These are phyloP conservation scores for Cytospora schulzeri DNA, from an alignment of 2,329 filamentous ascomycete genomes.

Conservation along the genomic window DNA sequence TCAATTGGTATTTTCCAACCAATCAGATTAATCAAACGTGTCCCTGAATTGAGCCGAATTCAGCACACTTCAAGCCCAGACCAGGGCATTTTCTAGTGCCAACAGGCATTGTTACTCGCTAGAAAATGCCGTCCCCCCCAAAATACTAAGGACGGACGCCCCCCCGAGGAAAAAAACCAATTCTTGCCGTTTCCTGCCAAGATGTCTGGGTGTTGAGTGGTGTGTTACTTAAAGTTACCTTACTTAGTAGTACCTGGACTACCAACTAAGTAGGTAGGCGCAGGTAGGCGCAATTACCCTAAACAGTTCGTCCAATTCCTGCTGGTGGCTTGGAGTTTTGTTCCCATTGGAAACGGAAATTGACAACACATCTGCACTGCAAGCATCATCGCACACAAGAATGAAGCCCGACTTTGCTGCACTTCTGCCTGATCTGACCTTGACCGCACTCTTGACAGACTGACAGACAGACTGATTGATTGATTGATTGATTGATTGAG, in stretches of 20 bases:
- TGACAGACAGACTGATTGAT: slow-evolving; percentile 7
- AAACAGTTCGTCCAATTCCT: slow-evolving; percentile 12
- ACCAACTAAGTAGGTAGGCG: background rate
- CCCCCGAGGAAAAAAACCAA: background rate
- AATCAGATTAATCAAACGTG: slow-evolving; percentile 38
- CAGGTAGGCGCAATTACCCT: background rate
- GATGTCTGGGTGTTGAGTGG: no score
- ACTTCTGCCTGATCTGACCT: slow-evolving; percentile 49
- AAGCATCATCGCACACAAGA: slow-evolving; percentile 46
- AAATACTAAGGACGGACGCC: no score
- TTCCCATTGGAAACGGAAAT: slow-evolving; percentile 1
- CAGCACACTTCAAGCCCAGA: slow-evolving; percentile 13
- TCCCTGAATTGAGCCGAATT: slow-evolving; percentile 27
- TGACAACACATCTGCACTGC: slow-evolving; percentile 30
- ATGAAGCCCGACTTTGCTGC: slow-evolving; percentile 45
- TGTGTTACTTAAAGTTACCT: background rate
- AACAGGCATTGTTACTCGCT: slow-evolving; percentile 28
- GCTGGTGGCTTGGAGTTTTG: slow-evolving; percentile 5
- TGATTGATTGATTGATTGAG: background rate
- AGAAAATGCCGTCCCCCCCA: slow-evolving; percentile 18
- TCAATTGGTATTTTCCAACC: slow-evolving; percentile 37
- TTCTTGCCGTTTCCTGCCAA: slow-evolving; percentile 21
- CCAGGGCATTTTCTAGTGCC: slow-evolving; percentile 19
- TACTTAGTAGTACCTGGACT: background rate
- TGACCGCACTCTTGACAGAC: slow-evolving; percentile 8